phyloP scores from a whole-genome alignment of 2,329 filamentous ascomycete genomes.

The Alternaria atra region DNA sequence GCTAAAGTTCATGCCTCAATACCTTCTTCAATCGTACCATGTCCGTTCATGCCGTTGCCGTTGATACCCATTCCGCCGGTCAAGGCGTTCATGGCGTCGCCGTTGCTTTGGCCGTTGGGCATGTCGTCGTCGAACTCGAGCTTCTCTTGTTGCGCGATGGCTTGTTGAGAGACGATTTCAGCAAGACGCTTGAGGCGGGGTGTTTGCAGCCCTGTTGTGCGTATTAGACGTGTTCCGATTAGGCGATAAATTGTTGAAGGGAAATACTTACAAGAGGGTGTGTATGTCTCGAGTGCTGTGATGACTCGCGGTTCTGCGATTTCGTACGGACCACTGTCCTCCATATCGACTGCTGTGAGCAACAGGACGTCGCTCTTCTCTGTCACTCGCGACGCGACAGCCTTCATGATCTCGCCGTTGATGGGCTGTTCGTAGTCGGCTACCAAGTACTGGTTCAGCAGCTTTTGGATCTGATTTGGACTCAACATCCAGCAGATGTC shows the following conservation, averaged over 20 bases:
- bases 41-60: conserved; percentile 23
- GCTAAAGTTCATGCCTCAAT: conserved; percentile 26
- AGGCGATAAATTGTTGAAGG: not conserved
- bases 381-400: conserved; percentile 93
- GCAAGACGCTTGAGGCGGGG: conserved; percentile 92
- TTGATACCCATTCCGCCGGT: conserved; percentile 24
- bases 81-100: conserved; percentile 32
- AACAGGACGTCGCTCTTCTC: conserved; percentile 98
- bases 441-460: conserved; percentile 97
- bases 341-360: conserved; percentile 95
- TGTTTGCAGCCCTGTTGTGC: conserved; percentile 82
- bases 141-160: conserved; percentile 93
- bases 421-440: conserved; percentile 99
- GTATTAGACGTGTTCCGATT: conserved; percentile 39
- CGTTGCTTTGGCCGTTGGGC: conserved; percentile 26
- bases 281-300: conserved; percentile 96
- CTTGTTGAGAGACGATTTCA: conserved; percentile 97
- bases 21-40: conserved; percentile 30
- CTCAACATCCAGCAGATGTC: conserved; percentile 99
- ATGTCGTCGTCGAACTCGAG: conserved; percentile 62
- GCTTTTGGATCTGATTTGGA: conserved; percentile 98
- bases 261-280: conserved; percentile 82
- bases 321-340: conserved; percentile 97
- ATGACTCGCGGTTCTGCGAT: conserved; percentile 97
- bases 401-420: conserved; percentile 99